Conservation (phyloP, 352 stramenopile genomes). For the Phytophthora fragariae region DNA sequence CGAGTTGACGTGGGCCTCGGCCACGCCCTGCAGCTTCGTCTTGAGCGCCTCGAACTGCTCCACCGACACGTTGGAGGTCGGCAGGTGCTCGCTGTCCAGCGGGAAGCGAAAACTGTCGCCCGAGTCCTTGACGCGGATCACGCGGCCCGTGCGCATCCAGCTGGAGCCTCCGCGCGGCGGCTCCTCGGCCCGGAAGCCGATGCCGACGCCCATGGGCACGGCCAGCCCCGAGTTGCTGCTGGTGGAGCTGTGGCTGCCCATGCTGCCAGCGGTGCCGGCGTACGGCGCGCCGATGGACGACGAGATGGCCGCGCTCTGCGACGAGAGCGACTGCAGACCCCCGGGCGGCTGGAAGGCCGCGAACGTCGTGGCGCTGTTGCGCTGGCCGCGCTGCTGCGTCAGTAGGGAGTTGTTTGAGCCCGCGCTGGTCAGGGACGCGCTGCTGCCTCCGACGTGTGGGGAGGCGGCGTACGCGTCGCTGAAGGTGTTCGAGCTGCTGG, state of each 20-base stretch:
- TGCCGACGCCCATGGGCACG: constrained; percentile 38
- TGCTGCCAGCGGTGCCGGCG: constrained; percentile 37
- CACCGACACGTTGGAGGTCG: constrained; percentile 43
- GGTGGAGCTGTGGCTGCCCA: constrained; percentile 37
- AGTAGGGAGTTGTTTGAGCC: constrained; percentile 22
- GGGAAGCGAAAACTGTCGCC: constrained; percentile 78
- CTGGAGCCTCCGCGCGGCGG: constrained; percentile 53
- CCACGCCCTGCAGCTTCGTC: constrained; percentile 40
- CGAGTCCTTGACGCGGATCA: constrained; percentile 79
- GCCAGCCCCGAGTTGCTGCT: constrained; percentile 32
- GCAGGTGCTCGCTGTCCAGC: constrained; percentile 67
- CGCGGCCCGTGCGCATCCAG: constrained; percentile 75
- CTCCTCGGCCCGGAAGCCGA: constrained; percentile 36
- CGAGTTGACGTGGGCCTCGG: constrained; percentile 53
- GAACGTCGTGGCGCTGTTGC: constrained; percentile 47
- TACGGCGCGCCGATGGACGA: constrained; percentile 30
- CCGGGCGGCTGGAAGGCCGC: constrained; percentile 48
- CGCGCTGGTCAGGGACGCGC: constrained; percentile 13
- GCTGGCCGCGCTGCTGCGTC: constrained; percentile 34
- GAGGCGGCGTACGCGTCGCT: constrained; percentile 29
- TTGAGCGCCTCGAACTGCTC: constrained; percentile 45
- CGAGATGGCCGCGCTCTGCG: constrained; percentile 20
- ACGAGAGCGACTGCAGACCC: constrained; percentile 29
- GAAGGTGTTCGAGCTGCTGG: constrained; percentile 23
- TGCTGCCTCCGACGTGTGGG: constrained; percentile 2